Base-by-base conservation (phyloP, 108 stramenopile species). In the Pseudonitzschia delicatissima region DNA sequence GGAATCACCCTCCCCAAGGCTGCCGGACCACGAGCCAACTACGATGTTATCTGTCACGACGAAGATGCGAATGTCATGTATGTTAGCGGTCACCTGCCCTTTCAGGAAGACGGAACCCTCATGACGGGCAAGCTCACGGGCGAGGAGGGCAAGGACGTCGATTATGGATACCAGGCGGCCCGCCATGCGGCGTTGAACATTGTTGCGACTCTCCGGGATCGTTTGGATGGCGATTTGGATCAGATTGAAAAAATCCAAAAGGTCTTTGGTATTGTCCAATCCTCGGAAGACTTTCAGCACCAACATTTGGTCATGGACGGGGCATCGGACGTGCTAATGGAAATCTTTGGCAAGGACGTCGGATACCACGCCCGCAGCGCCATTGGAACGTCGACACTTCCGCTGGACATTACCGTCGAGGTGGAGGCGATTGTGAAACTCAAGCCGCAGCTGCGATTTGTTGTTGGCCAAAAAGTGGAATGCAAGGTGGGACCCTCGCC, bases 191-290 rank as follows among this genome's bases (percentile, higher is more conserved):
- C 84, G 8, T 73, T 98, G 35, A 94, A 93, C 67, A 85, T 98
- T 39, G 64, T 96, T 62, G 62, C 80, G 23, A 95, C 96, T 4
- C 68, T 96, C 33, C 87, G 92, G 57, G 71, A 76, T 20, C 78
- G 90, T 64, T 72, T 93, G 29, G 37, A 42, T 35, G 88, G 88
- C 2, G 87, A 93, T 76, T 75, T 93, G 60, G 92, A 93, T 76
- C 77, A 84, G 36, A 85, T 93, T 29, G 85, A 85, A 62, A 87
- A 93, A 63, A 75, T 93, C 31, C 76, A 88, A 12, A 93, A 93
- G 80, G 90, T 91, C 65, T 93, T 93, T 74, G 92, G 92, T n/a
- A 93, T 93, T 48, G 92, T 93, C 7, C 86, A 90, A 59, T 93
- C 92, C 31, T 78, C 81, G 18, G 76, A 82, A 28, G 79, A 85